Evolutionary conservation across 805 yeast species (phyloP).

Genomic region (Candida ovalis): DNA sequence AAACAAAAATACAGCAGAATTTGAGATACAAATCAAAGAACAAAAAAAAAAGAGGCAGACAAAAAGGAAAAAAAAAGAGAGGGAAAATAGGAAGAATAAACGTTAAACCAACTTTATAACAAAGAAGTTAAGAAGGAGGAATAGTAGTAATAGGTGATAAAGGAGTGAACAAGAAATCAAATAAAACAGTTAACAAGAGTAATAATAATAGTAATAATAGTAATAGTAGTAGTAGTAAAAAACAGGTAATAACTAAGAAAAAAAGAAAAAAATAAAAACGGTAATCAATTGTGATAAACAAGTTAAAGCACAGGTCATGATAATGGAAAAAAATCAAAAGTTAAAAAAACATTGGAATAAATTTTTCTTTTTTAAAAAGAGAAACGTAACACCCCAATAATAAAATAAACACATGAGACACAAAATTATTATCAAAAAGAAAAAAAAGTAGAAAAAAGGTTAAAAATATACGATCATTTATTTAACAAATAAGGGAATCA

Average conservation of each 20-base stretch:
- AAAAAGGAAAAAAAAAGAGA: background rate
- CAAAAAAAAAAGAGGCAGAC: background rate
- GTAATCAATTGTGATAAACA: background rate
- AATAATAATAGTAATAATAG: background rate
- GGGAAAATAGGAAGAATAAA: background rate
- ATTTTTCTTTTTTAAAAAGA: too few species aligned
- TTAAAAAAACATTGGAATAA: background rate
- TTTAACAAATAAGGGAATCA: background rate
- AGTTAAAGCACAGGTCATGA: background rate
- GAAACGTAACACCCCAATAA: background rate
- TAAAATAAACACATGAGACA: background rate
- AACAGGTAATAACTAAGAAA: background rate
- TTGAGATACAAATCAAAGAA: background rate
- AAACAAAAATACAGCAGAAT: background rate
- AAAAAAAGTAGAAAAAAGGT: constrained; percentile 4
- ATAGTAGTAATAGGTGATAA: background rate
- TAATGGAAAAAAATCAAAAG: background rate
- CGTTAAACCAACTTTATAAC: too few species aligned
- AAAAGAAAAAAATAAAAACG: background rate
- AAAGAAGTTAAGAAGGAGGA: background rate
- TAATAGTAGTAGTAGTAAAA: background rate
- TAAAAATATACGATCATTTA: background rate
- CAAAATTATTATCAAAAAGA: background rate
- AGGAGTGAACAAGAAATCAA: background rate
- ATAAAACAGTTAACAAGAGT: background rate